Evolutionary conservation across 2,329 filamentous ascomycete genomes (phyloP).

Genomic region (Myriosclerotinia curreyana): DNA sequence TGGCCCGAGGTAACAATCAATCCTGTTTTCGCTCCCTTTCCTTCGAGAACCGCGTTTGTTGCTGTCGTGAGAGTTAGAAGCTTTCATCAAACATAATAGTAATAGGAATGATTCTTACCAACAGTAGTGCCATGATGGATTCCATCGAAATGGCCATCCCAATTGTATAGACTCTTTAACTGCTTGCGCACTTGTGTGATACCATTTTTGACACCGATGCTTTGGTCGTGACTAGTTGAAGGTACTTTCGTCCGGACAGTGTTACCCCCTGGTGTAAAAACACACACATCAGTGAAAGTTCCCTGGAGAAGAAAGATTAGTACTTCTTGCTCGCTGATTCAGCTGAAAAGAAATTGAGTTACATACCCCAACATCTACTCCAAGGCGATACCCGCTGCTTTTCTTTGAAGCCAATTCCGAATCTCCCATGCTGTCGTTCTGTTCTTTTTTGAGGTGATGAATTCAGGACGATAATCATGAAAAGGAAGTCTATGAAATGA

Average conservation of each 20-base stretch:
- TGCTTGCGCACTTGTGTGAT: constrained; percentile 2
- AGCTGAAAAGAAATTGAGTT: not conserved
- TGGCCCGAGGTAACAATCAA: constrained; percentile 3
- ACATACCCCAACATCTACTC: constrained; percentile 18
- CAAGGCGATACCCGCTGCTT: constrained; percentile 1
- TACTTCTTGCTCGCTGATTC: too few relatives aligned
- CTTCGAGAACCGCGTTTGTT: constrained; percentile 13
- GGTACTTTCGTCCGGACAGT: constrained; percentile 7
- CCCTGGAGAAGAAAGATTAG: not conserved
- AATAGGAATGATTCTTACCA: not conserved
- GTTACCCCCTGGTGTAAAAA: constrained; percentile 10
- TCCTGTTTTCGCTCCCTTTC: constrained; percentile 5
- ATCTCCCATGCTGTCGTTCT: not conserved
- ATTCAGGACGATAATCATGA: not conserved
- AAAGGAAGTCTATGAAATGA: too few relatives aligned
- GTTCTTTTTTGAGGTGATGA: not conserved
- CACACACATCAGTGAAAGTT: constrained; percentile 16
- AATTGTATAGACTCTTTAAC: constrained; percentile 3
- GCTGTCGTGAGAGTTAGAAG: not conserved
- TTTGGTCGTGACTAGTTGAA: constrained; percentile 12
- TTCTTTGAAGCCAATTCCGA: not conserved
- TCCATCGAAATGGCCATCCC: constrained; percentile 10
- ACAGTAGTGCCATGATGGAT: constrained; percentile 17
- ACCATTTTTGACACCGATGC: constrained; percentile 14
- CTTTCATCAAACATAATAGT: not conserved